These are phyloP conservation scores for Debaryomyces fabryi DNA, from an alignment of 1,139 yeast species.

Conservation along the genomic window DNA sequence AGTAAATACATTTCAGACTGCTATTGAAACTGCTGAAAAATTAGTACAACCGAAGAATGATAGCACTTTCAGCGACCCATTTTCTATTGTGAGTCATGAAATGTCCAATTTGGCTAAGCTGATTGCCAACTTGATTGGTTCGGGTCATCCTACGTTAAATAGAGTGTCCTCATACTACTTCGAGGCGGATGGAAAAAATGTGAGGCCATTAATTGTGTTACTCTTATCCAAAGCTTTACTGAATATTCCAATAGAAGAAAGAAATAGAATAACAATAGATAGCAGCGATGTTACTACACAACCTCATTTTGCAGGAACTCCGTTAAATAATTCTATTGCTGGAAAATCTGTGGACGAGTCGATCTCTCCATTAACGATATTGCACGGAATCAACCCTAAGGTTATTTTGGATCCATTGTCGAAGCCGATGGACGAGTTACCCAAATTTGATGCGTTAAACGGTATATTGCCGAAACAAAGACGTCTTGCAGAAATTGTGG, in stretches of 20 bases:
- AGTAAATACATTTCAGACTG: constrained; percentile 46
- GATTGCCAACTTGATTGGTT: constrained; percentile 83
- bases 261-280: constrained; percentile 67
- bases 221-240: constrained; percentile 80
- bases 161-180: constrained; percentile 91
- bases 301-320: constrained; percentile 57
- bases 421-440: constrained; percentile 74
- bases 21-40: constrained; percentile 77
- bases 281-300: constrained; percentile 65
- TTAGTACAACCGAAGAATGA: constrained; percentile 71
- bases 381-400: constrained; percentile 87
- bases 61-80: constrained; percentile 68
- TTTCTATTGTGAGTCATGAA: constrained; percentile 90
- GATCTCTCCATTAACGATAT: constrained; percentile 77
- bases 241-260: constrained; percentile 69
- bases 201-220: constrained; percentile 87
- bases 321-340: constrained; percentile 48
- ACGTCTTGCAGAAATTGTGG: constrained; percentile 94
- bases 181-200: constrained; percentile 94
- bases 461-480: constrained; percentile 93
- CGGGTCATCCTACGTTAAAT: constrained; percentile 91
- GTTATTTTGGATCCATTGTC: constrained; percentile 81
- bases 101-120: constrained; percentile 89
- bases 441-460: constrained; percentile 58
- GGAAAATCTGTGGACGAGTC: constrained; percentile 59